Evolutionary conservation across 1,139 yeast species (phyloP).

Genomic region (Kazachstania sp.): DNA sequence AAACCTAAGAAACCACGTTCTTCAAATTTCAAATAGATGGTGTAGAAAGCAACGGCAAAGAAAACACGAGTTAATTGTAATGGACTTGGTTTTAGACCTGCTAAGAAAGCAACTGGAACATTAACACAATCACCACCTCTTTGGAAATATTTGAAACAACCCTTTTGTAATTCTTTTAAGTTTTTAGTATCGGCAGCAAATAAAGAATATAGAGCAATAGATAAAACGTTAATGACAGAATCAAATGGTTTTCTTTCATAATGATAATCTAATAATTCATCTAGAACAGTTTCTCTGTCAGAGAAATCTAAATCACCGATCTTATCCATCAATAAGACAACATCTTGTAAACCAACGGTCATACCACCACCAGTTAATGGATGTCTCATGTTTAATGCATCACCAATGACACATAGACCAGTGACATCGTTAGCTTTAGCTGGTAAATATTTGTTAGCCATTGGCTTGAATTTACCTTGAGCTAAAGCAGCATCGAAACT

Average conservation of each 20-base stretch:
- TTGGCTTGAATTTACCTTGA: slow-evolving; percentile 54
- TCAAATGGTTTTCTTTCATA: slow-evolving; percentile 68
- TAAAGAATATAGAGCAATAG: slow-evolving; percentile 80
- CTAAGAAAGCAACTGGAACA: slow-evolving; percentile 75
- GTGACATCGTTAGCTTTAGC: slow-evolving; percentile 57
- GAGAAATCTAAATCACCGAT: slow-evolving; percentile 47
- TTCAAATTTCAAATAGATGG: slow-evolving; percentile 60
- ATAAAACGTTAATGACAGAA: slow-evolving; percentile 79
- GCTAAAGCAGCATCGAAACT: slow-evolving; percentile 53
- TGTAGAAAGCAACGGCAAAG: slow-evolving; percentile 81
- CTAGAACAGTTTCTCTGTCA: slow-evolving; percentile 48
- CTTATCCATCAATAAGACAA: slow-evolving; percentile 48
- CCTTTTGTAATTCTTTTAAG: slow-evolving; percentile 64
- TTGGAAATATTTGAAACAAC: slow-evolving; percentile 80
- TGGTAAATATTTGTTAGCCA: slow-evolving; percentile 91
- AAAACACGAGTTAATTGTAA: slow-evolving; percentile 71
- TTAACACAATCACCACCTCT: slow-evolving; percentile 73
- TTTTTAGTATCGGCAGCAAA: slow-evolving; percentile 78
- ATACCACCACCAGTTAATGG: slow-evolving; percentile 99
- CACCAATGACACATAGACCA: slow-evolving; percentile 86
- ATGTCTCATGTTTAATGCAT: slow-evolving; percentile 94
- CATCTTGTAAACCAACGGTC: slow-evolving; percentile 95
- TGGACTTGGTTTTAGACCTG: slow-evolving; percentile 77
- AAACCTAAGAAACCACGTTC: slow-evolving; percentile 59
- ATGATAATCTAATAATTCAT: slow-evolving; percentile 59